Base-by-base conservation (phyloP, 2,329 filamentous ascomycete genomes). In the Zopfia rhizophila region DNA sequence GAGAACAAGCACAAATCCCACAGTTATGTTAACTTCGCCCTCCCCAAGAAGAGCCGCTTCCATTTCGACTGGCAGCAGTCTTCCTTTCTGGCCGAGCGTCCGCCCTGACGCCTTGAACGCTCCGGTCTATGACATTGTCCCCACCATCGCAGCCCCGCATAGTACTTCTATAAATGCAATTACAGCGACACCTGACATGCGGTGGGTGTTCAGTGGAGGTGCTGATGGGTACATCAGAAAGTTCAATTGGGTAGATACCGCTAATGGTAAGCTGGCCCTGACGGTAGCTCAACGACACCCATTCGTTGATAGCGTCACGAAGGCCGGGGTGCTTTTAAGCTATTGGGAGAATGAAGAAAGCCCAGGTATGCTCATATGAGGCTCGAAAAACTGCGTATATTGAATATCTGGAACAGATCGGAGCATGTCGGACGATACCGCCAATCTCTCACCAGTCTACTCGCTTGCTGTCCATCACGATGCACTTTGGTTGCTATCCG, bases 271-370 rank as follows among this genome's bases (percentile, higher is more conserved):
- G 74, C 84, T 94, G 23, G 86, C 93, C 50, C 78, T 99, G 61
- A 99, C 94, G 0, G 94, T 99, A 5, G 94, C 94, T 22, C 94
- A 99, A 75, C 82, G 90, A 36, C 94, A 99, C 68, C 94, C 94
- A 0, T 99, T 97, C 63, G 94, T 99, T 28, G 94, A 99, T 69
- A 96, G 90, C 61, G 94, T 99, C 30, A 90, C 91, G 44, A 99
- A 99, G 72, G 92, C 93, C 2, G 94, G 92, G 1, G 90, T 96
- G 5, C 76, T 97, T 37, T 87, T 97, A 82, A 96, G 90, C 38
- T 99, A 99, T 71, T 99, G 94, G 94, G 94, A 97, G 71, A 99
- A 97, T 63, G 92, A 97, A 69, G 93, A 99, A 66, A 83, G 85
- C 2, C 73, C 75, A 32, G 67, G 72, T 75, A 63, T 45, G 63